These are phyloP conservation scores for Medicago truncatula DNA, from an alignment of 306 rosid genomes.

Conservation along the genomic window MtrunA17r5.0-ANR NC_053047.1:15953001-15953500, in stretches of 20 bases:
- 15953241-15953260: neutral
- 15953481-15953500: conserved; percentile 20
- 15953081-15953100: too few relatives aligned
- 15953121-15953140: too few relatives aligned
- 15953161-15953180: neutral
- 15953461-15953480: conserved; percentile 10
- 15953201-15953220: neutral
- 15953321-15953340: too few relatives aligned
- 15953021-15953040: conserved; percentile 5
- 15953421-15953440: neutral
- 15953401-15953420: too few relatives aligned
- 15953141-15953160: too few relatives aligned
- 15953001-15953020: conserved; percentile 71
- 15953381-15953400: too few relatives aligned
- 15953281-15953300: too few relatives aligned
- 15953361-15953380: too few relatives aligned
- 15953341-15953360: too few relatives aligned
- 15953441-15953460: conserved; percentile 4
- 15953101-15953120: too few relatives aligned
- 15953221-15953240: neutral
- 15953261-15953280: conserved; percentile 13
- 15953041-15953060: neutral
- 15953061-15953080: conserved; percentile 29
- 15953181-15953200: neutral
- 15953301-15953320: neutral